phyloP scores from a whole-genome alignment of 1,284 basidiomycete genomes.

The Porogramme epimiltina region DNA sequence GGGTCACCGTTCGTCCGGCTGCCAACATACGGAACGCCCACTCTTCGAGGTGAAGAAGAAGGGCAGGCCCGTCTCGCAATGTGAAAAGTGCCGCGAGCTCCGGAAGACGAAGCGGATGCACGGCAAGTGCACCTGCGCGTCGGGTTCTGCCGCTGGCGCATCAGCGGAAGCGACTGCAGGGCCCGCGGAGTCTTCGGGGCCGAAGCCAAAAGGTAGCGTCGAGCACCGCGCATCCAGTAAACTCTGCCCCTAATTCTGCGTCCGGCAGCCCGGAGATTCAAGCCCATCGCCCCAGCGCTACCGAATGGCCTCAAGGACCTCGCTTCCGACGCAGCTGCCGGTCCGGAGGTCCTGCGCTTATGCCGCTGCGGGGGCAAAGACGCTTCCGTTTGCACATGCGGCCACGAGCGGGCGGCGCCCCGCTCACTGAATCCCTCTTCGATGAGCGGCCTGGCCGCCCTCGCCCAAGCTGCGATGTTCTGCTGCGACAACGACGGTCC shows the following conservation, averaged over 20 bases:
- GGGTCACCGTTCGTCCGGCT: slow-evolving; percentile 78
- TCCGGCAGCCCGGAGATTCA: slow-evolving; percentile 23
- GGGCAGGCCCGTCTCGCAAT: slow-evolving; percentile 80
- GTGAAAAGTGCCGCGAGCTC: slow-evolving; percentile 74
- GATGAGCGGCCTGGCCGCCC: slow-evolving; percentile 41
- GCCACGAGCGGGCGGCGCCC: slow-evolving; percentile 9
- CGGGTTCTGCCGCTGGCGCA: slow-evolving; percentile 5
- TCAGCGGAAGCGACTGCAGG: slow-evolving; percentile 8
- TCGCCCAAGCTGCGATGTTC: slow-evolving; percentile 53
- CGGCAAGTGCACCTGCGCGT: slow-evolving; percentile 62
- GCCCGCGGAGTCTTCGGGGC: neutral
- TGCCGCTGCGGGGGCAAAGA: slow-evolving; percentile 54
- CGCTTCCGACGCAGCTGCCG: slow-evolving; percentile 25
- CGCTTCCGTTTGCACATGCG: slow-evolving; percentile 58
- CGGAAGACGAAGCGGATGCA: slow-evolving; percentile 77
- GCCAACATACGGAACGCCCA: slow-evolving; percentile 76
- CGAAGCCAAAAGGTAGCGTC: slow-evolving; percentile 14
- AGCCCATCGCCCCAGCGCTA: slow-evolving; percentile 31
- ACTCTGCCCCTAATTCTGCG: neutral
- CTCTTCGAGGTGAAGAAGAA: slow-evolving; percentile 84
- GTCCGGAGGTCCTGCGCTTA: slow-evolving; percentile 46
- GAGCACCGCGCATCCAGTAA: neutral
- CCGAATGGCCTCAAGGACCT: slow-evolving; percentile 32
- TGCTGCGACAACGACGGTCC: slow-evolving; percentile 31
- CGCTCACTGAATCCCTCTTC: neutral